Base-by-base conservation (phyloP, 148 eudicot species). In the Limonium bicolor region DNA sequence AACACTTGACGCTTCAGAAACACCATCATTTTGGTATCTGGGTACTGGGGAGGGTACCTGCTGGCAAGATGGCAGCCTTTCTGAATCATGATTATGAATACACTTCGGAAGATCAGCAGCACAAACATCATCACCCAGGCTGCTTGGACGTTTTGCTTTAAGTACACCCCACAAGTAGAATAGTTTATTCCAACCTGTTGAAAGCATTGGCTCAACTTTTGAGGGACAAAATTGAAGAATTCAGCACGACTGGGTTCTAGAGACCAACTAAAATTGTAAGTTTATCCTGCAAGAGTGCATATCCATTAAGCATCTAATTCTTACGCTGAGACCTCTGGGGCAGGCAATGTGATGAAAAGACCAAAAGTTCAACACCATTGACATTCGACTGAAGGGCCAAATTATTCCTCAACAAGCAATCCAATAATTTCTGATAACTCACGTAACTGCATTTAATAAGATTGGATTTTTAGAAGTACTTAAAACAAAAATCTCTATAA, bases 101-200 rank as follows among this genome's bases (percentile, higher is more conserved):
- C 33, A 46, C 23, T 42, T 18, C 6, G 0, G 31, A 35, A 14
- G 26, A 34, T 41, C 17, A 46, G 27, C 32, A 38, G 34, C 26
- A 28, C 33, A 27, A 10, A 43, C 35, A 23, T 53, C 4, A 46
- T 38, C 29, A 19, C 29, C 28, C 25, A 11, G 29, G 20, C 45
- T 61, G n/a, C 42, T 40, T 36, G 10, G 7, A 8, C 34, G 53
- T 28, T 51, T 68, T 41, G 8, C 62, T 54, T 56, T 68, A 51
- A 62, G 55, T 20, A 73, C 68, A 39, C 78, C 78, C 74, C 74
- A 73, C 20, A 73, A 51, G 46, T 34, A 73, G 49, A 43, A 59
- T 37, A 68, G 56, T 28, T 47, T 55, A 61, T 73, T 73, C 78
- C 74, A 73, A 22, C 74, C 78, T 68, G 68, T 27, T 15, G 54